Evolutionary conservation across 805 yeast genomes (phyloP).

Genomic region (Starmera caribaea): DNA sequence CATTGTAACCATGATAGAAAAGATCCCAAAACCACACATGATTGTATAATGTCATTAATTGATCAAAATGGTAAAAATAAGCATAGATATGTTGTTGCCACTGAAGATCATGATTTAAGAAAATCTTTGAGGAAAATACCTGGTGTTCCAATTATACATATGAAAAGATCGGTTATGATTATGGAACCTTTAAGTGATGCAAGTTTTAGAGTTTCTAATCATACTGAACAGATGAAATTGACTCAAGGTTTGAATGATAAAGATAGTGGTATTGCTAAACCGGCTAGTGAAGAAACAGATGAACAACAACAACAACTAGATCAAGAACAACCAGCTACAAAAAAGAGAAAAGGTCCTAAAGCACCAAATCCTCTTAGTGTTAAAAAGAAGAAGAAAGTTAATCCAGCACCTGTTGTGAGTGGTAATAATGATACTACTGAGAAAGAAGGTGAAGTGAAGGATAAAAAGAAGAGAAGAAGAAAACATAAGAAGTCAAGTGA

Average conservation of each 20-base stretch:
- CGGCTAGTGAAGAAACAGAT: neutral
- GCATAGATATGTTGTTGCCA: constrained; percentile 84
- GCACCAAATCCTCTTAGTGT: constrained; percentile 89
- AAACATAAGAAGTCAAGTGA: constrained; percentile 8
- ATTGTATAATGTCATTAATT: constrained; percentile 68
- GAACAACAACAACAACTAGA: constrained; percentile 14
- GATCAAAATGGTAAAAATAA: constrained; percentile 69
- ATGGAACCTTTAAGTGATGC: constrained; percentile 88
- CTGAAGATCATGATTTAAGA: constrained; percentile 68
- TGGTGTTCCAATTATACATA: constrained; percentile 82
- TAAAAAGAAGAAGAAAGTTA: constrained; percentile 51
- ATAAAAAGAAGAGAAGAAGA: constrained; percentile 13
- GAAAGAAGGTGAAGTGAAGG: constrained; percentile 1
- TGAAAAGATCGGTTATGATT: constrained; percentile 88
- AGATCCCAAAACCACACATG: constrained; percentile 52
- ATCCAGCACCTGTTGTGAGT: constrained; percentile 11
- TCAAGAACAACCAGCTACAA: constrained; percentile 13
- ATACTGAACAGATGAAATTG: constrained; percentile 58
- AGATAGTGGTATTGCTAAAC: constrained; percentile 35
- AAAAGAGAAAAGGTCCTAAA: constrained; percentile 61
- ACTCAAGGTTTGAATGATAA: constrained; percentile 70
- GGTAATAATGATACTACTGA: constrained; percentile 1
- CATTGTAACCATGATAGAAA: constrained; percentile 78
- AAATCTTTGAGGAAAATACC: constrained; percentile 64
- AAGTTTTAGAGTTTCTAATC: constrained; percentile 38